A percentile compares a stretch with the other conserved stretches of the same genome.
Evolutionary conservation across 495 filamentous ascomycete species (phyloP).

Genomic region (Aspergillus conjunctus): DNA sequence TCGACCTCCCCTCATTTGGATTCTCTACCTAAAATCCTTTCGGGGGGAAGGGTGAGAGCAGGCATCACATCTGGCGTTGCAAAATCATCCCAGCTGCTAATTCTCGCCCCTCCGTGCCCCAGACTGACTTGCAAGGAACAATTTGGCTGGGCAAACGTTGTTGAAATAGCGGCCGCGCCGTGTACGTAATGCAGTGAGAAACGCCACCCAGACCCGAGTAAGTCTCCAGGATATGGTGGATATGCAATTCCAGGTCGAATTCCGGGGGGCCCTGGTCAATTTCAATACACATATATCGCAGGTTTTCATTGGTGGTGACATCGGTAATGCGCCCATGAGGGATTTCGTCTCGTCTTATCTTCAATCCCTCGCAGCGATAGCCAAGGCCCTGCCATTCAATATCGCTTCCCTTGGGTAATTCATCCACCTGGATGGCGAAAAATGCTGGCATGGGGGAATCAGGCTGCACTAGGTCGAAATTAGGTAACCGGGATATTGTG

Average conservation of each 20-base stretch:
- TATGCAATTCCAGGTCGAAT: constrained; percentile 24
- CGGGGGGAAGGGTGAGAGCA: neutral
- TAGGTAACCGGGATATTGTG: constrained; percentile 29
- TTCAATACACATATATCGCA: constrained; percentile 38
- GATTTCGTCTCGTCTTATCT: constrained; percentile 17
- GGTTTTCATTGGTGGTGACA: constrained; percentile 25
- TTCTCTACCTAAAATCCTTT: neutral
- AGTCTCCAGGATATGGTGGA: constrained; percentile 26
- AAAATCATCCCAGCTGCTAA: constrained; percentile 45
- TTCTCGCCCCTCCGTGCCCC: constrained; percentile 42
- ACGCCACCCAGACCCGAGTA: constrained; percentile 16
- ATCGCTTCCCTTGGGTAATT: constrained; percentile 65
- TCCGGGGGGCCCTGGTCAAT: constrained; percentile 24
- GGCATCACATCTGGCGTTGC: constrained; percentile 27
- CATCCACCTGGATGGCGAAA: constrained; percentile 70
- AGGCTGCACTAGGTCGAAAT: constrained; percentile 34
- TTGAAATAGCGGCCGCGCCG: constrained; percentile 28
- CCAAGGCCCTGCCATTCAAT: constrained; percentile 75
- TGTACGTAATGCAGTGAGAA: constrained; percentile 44
- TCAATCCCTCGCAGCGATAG: constrained; percentile 32
- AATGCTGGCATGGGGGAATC: constrained; percentile 55
- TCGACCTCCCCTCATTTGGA: constrained; percentile 9
- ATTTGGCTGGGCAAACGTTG: constrained; percentile 41
- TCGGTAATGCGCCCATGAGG: constrained; percentile 26
- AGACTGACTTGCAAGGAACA: constrained; percentile 50